Base-by-base conservation (phyloP, 2,329 filamentous ascomycete species). In the Aureobasidium namibiae region DNA sequence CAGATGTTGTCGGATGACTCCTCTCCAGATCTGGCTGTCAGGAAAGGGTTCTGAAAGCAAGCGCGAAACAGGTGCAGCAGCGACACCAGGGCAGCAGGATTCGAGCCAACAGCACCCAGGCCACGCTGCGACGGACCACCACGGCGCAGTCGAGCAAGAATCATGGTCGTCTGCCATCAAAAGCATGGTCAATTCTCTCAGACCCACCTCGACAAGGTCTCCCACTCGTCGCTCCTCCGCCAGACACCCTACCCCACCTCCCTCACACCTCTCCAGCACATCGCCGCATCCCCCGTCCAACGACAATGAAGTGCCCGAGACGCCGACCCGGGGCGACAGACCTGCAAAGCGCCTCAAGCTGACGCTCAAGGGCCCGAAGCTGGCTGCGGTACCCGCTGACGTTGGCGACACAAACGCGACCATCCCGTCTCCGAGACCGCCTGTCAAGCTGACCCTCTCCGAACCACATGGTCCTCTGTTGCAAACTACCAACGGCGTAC, bases 401-500 rank as follows among this genome's bases (percentile, higher is more conserved):
- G 21, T 38, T 24, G 45, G 33, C 36, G 34, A 41, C 36, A 42
- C 56, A 24, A 50, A 49, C 46, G 56, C 46, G 26, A 39, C 56
- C 34, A 26, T 39, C 39, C 44, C 61, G 9, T 62, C 62, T 39
- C 62, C 65, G 33, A 67, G 65, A 62, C 75, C 75, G 48, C 76
- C 75, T 31, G 73, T 70, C 63, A 74, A 72, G 61, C 66, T 76
- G 65, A 72, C 72, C 57, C 70, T 75, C 61, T 70, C 72, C 66
- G 70, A 75, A 63, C 74, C 75, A 56, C 72, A 76, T 66, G 74
- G 72, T 59, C 68, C 69, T 56, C 65, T 78, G 44, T 63, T 75
- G 39, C 70, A 73, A 66, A 73, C 73, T 23, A 70, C 74, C 59
- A 77, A 78, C 65, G 75, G 75, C 60, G 72, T 75, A 54, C 64